A percentile compares a stretch with the other conserved stretches of the same genome.
phyloP scores from a whole-genome alignment of 2,329 filamentous ascomycete species.

The Aspergillus versicolor region DNA sequence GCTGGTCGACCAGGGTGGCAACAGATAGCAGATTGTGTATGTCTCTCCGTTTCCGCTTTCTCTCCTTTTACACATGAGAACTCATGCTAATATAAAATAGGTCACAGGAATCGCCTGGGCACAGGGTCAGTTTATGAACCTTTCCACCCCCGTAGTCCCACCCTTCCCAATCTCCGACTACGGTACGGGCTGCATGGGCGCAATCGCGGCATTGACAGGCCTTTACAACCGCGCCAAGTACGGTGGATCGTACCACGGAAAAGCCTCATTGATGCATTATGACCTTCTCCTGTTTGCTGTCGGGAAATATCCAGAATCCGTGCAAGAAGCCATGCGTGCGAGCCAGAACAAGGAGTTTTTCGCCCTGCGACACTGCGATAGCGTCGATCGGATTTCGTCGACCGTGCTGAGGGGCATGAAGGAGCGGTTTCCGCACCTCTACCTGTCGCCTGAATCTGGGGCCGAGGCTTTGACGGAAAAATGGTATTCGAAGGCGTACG shows the following conservation, averaged over 20 bases:
- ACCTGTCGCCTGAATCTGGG: constrained; percentile 31
- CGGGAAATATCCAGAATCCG: constrained; percentile 55
- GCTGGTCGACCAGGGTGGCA: constrained; percentile 66
- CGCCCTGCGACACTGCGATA: constrained; percentile 59
- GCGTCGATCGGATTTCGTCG: constrained; percentile 64
- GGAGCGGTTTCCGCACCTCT: constrained; percentile 54
- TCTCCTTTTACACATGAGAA: neutral
- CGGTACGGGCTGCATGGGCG: constrained; percentile 70
- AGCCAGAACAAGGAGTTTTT: constrained; percentile 56
- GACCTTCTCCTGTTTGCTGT: constrained; percentile 64
- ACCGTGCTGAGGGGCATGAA: constrained; percentile 58
- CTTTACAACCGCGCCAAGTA: constrained; percentile 61
- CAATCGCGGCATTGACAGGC: constrained; percentile 64
- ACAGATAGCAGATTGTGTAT: constrained; percentile 67
- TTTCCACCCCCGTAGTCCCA: constrained; percentile 40
- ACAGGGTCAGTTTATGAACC: constrained; percentile 43
- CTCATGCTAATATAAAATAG: constrained; percentile 21
- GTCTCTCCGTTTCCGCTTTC: constrained; percentile 17
- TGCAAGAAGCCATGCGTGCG: constrained; percentile 54
- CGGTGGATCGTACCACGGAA: constrained; percentile 67
- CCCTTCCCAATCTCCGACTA: constrained; percentile 61
- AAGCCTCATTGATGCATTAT: constrained; percentile 65
- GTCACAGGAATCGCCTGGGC: constrained; percentile 44
- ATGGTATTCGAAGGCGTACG: constrained; percentile 11
- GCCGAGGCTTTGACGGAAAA: constrained; percentile 46